phyloP scores from a whole-genome alignment of 2,329 filamentous ascomycete genomes.

The Tolypocladium tundrense region DNA sequence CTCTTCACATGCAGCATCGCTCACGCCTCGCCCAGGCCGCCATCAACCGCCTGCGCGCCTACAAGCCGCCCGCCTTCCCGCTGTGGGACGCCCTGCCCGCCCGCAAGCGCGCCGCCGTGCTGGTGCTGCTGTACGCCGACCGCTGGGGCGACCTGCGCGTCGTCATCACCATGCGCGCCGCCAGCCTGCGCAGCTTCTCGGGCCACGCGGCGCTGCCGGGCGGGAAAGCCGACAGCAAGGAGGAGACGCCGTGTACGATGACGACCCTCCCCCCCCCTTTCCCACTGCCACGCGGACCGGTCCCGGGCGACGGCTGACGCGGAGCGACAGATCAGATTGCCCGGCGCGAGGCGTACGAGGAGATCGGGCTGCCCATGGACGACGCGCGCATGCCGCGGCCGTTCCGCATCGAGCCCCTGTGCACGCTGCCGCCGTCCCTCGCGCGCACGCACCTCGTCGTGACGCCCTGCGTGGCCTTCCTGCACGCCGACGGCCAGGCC shows the following conservation, averaged over 20 bases:
- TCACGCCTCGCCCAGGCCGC: constrained; percentile 33
- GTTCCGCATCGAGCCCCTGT: constrained; percentile 80
- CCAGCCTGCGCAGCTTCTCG: constrained; percentile 56
- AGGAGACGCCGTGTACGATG: constrained; percentile 49
- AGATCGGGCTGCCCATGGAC: constrained; percentile 76
- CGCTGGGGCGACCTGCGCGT: constrained; percentile 65
- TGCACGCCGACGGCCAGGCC: constrained; percentile 50
- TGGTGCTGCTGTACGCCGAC: constrained; percentile 83
- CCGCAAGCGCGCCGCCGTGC: constrained; percentile 69
- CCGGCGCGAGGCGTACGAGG: constrained; percentile 81
- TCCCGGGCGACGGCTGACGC: background rate
- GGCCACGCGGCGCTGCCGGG: constrained; percentile 83
- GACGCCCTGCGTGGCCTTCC: constrained; percentile 65
- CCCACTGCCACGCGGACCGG: too few species aligned
- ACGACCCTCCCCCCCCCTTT: too few species aligned
- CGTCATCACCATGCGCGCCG: constrained; percentile 58
- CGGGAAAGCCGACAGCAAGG: constrained; percentile 53
- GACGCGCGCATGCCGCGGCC: constrained; percentile 60
- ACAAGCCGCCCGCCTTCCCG: constrained; percentile 49
- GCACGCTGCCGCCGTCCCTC: constrained; percentile 67
- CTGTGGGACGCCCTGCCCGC: constrained; percentile 52
- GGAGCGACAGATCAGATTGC: constrained; percentile 59
- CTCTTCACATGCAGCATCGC: background rate
- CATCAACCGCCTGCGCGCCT: constrained; percentile 49
- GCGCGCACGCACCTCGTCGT: constrained; percentile 66